phyloP scores from a whole-genome alignment of 805 yeast species.

The Yarrowia deformans region DNA sequence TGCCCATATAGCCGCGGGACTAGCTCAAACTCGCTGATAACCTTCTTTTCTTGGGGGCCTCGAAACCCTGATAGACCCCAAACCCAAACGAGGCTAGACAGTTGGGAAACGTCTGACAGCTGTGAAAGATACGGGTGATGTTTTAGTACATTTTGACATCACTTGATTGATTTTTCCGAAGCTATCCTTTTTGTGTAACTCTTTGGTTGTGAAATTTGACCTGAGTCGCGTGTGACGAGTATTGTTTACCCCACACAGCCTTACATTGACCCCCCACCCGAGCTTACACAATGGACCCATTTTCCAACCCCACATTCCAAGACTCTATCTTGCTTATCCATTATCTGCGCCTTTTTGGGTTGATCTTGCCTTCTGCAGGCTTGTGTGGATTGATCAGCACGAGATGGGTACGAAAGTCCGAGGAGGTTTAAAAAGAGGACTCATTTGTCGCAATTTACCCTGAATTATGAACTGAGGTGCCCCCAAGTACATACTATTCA shows the following conservation, averaged over 20 bases:
- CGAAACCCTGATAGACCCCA: constrained; percentile 4
- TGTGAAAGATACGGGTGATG: too few relatives aligned
- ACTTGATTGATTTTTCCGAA: too few relatives aligned
- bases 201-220: too few relatives aligned
- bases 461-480: too few relatives aligned
- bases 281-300: background rate
- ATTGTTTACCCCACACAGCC: constrained; percentile 1
- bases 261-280: background rate
- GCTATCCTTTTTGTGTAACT: too few relatives aligned
- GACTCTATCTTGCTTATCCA: constrained; percentile 7
- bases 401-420: too few relatives aligned
- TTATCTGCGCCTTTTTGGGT: background rate
- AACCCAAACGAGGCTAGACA: background rate
- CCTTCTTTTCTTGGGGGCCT: constrained; percentile 15
- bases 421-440: too few relatives aligned
- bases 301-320: constrained; percentile 6
- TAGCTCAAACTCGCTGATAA: background rate
- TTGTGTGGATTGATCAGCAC: background rate
- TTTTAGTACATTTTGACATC: too few relatives aligned
- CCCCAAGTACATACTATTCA: too few relatives aligned
- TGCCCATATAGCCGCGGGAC: constrained; percentile 5
- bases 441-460: too few relatives aligned
- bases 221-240: too few relatives aligned
- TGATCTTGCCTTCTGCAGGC: constrained; percentile 2
- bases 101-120: background rate